Base-by-base conservation (phyloP, 257 asterid species). In the Euphrasia confusa region DNA sequence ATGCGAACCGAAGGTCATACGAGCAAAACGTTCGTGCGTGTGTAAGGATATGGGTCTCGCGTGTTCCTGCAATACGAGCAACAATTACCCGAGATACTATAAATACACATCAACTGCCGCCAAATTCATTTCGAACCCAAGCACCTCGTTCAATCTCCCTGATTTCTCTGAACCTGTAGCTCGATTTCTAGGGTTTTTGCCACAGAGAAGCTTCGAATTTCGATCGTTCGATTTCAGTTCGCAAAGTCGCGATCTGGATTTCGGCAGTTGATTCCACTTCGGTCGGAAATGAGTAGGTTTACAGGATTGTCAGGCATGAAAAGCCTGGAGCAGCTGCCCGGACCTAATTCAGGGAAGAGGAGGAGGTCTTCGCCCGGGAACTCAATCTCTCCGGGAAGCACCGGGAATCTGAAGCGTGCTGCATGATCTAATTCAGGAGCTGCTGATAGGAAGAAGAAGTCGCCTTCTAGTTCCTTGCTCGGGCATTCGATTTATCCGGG, bases 371-470 rank as follows among this genome's bases (percentile, higher is more conserved):
- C 87, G 60, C 79, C 74, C 5, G 68, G 70, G 58, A 86, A 80
- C 35, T 79, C 95, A 10, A 72, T 68, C 76, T 72, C 91, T 33
- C 28, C 77, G 1, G 94, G 99, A 74, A 89, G 89, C 75, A 83
- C 86, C 69, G 84, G 85, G 45, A 89, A 82, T 74, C 80, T 93
- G 80, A 89, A 85, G 83, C 88, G 84, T 53, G 77, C 99, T 47
- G 97, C 97, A 75, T 97, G 99, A 83, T 67, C 85, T 44, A 68
- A 60, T 58, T 65, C 84, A 26, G 84, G 83, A 76, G 76, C 79
- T 64, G 72, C 75, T 47, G 84, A 81, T 58, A 71, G 61, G 61
- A 81, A 74, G 61, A 81, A 74, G 76, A 61, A 21, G 24, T 21
- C 75, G 32, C 61, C 61, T 42, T 54, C 90, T 6, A 72, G 40